Evolutionary conservation across 169 alveolate genomes (phyloP), one percentile per base, ranked within the genome.

Genomic region (Plasmodium cynomolgi): DNA sequence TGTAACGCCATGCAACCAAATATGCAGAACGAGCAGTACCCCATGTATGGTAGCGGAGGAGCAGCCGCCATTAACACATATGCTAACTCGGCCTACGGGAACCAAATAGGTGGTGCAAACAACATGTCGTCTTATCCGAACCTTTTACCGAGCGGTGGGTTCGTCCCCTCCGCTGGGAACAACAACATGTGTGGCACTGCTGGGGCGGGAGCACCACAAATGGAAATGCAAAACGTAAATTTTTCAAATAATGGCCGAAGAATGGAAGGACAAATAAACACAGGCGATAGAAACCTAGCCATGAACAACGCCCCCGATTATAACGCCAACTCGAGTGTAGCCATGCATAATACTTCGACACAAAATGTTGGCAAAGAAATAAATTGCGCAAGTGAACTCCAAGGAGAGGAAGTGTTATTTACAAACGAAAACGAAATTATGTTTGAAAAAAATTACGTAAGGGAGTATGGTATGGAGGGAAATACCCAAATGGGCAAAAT

Each of bases 381-480:
- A 29, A 29, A 26, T 29, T 2, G n/a, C 39, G 15, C 8, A 68
- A 68, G 5, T 68, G 41, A 68, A 26, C 37, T 68, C 34, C 77
- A 68, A 33, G 79, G 58, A 13, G 79, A 50, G 80, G 83, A 68
- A 88, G 50, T 58, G 9, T 7, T 41, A 0, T 77, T 79, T 62
- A 88, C 94, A 20, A 88, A 79, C 81, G 83, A 88, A 37, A 81
- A 80, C 56, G 94, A 88, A 85, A 75, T 85, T 9, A 20, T 79
- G 83, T 80, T 88, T 75, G 88, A 77, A 88, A 77, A 79, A 80
- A 62, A 88, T n/a, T 77, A 88, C 83, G 17, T n/a, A 79, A 68
- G 9, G n/a, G 13, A 68, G n/a, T 29, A 68, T 9, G 77, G 77
- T 8, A 68, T 26, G 41, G 77, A 26, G n/a, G 37, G 7, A 68